Percentiles rank a stretch among this genome's conserved stretches.
These are phyloP conservation scores for Lactarius sp. DNA, from an alignment of 768 basidiomycete genomes.

Conservation along the genomic window DNA sequence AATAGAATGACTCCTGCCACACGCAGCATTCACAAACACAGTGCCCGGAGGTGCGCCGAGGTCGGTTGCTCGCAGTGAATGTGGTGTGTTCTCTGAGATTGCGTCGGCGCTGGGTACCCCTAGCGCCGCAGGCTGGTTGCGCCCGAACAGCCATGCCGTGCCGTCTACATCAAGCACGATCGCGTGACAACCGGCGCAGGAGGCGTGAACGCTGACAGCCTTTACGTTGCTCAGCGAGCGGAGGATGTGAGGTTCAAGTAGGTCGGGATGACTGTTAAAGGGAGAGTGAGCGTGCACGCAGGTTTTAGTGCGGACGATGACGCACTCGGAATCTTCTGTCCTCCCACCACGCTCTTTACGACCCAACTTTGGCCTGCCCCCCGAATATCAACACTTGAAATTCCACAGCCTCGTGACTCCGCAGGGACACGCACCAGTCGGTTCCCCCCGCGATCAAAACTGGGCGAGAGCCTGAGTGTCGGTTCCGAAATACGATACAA, in stretches of 20 bases:
- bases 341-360: slow-evolving; percentile 25
- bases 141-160: slow-evolving; percentile 85
- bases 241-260: slow-evolving; percentile 83
- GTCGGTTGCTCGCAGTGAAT: slow-evolving; percentile 51
- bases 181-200: slow-evolving; percentile 71
- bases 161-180: slow-evolving; percentile 71
- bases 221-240: slow-evolving; percentile 83
- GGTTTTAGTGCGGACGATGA: neutral
- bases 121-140: slow-evolving; percentile 66
- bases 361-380: slow-evolving; percentile 18
- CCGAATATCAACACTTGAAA: slow-evolving; percentile 11
- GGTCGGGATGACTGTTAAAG: slow-evolving; percentile 59
- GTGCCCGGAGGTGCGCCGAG: slow-evolving; percentile 52
- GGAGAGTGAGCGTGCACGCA: slow-evolving; percentile 3
- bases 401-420: slow-evolving; percentile 23
- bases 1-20: slow-evolving; percentile 77
- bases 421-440: slow-evolving; percentile 60
- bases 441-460: slow-evolving; percentile 85
- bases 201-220: slow-evolving; percentile 64
- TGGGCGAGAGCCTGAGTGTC: slow-evolving; percentile 32
- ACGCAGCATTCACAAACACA: slow-evolving; percentile 73
- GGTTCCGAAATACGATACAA: slow-evolving; percentile 14
- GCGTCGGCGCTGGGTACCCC: slow-evolving; percentile 47
- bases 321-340: slow-evolving; percentile 22
- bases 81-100: slow-evolving; percentile 73